Percentiles rank a stretch among this genome's conserved stretches.
These are phyloP conservation scores for Epichloe coenophiala DNA, from an alignment of 2,329 filamentous ascomycete genomes.

Conservation along the genomic window DNA sequence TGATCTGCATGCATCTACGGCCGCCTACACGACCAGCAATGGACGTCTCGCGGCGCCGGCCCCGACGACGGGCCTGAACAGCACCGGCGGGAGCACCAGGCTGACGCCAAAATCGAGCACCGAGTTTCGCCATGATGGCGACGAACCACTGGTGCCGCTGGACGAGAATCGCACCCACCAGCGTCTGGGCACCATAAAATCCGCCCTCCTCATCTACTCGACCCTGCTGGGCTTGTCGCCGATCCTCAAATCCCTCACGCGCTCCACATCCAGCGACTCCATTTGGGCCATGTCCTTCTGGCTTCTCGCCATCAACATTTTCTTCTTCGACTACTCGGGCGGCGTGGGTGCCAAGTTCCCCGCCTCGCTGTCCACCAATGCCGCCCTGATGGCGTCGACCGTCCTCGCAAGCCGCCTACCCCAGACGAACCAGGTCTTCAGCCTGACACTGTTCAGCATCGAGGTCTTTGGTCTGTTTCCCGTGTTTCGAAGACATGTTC, in stretches of 20 bases:
- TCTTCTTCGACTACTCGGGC: conserved; percentile 93
- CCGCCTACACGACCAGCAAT: conserved; percentile 4
- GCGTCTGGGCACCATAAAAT: conserved; percentile 72
- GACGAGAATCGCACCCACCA: conserved; percentile 32
- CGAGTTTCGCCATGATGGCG: conserved; percentile 13
- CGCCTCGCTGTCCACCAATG: conserved; percentile 77
- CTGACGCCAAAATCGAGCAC: conserved; percentile 17
- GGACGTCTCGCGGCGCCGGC: conserved; percentile 33
- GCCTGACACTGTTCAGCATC: conserved; percentile 87
- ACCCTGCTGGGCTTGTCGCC: conserved; percentile 84
- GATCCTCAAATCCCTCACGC: conserved; percentile 91
- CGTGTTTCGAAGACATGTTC: conserved; percentile 84
- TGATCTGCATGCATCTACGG: conserved; percentile 20
- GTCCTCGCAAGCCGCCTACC: conserved; percentile 83
- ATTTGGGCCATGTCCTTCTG: conserved; percentile 97
- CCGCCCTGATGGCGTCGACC: conserved; percentile 89
- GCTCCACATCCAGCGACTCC: conserved; percentile 80
- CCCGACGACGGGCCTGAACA: conserved; percentile 35
- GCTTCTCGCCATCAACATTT: conserved; percentile 88
- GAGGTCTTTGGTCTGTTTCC: conserved; percentile 95
- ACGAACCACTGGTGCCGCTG: conserved; percentile 15
- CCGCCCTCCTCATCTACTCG: conserved; percentile 82
- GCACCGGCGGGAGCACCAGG: neutral
- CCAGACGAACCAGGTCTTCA: conserved; percentile 88
- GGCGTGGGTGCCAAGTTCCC: conserved; percentile 50